A percentile compares a stretch with the other conserved stretches of the same genome.
Evolutionary conservation across 2,329 filamentous ascomycete species (phyloP).

Genomic region (Teratosphaeria viscida): DNA sequence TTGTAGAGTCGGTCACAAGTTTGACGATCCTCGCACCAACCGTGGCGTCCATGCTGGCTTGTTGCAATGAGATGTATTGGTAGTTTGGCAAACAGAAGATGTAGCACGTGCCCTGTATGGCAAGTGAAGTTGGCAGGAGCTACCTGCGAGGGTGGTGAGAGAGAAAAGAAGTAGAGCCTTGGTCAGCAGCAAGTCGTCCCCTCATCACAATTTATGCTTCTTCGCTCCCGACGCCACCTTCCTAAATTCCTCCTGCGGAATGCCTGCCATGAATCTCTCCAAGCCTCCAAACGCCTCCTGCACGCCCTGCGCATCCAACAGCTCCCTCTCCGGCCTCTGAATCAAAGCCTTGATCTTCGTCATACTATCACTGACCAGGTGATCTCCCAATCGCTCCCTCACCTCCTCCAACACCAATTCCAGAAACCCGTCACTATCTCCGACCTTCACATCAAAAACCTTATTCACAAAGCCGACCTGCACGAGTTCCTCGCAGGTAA

Average conservation of each 20-base stretch:
- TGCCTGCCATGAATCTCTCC: constrained; percentile 65
- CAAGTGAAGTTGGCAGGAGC: background rate
- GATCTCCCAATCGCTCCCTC: constrained; percentile 65
- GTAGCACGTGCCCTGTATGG: background rate
- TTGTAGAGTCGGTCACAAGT: background rate
- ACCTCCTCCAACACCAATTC: constrained; percentile 66
- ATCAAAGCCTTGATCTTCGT: constrained; percentile 78
- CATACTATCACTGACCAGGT: constrained; percentile 71
- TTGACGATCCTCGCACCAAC: background rate
- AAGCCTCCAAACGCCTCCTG: constrained; percentile 78
- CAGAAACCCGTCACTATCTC: constrained; percentile 60
- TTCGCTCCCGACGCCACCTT: constrained; percentile 81
- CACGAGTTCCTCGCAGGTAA: constrained; percentile 63
- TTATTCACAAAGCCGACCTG: constrained; percentile 75
- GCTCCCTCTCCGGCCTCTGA: constrained; percentile 58
- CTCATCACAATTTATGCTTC: constrained; percentile 70
- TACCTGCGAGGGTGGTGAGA: background rate
- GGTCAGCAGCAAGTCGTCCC: too few species aligned
- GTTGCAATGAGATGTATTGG: background rate
- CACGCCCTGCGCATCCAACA: constrained; percentile 66
- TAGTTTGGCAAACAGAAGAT: too few species aligned
- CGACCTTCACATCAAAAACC: constrained; percentile 52
- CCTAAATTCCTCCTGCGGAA: constrained; percentile 80
- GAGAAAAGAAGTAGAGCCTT: background rate
- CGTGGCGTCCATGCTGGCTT: background rate